A percentile compares a stretch with the other conserved stretches of the same genome.
These are phyloP conservation scores for Nepenthes alata DNA, from an alignment of 179 eudicot genomes.

Conservation along the genomic window DNA sequence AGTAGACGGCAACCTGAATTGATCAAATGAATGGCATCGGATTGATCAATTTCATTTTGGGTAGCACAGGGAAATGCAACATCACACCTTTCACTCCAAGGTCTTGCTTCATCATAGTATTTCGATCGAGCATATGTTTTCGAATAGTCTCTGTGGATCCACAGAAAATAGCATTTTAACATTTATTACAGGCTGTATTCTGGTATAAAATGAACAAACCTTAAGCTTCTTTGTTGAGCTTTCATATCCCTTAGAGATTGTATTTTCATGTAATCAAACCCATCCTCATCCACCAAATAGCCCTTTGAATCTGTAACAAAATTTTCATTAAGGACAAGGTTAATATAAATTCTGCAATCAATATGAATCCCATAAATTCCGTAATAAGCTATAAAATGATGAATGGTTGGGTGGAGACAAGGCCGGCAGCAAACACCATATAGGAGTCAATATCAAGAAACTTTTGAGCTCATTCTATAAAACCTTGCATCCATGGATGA, in stretches of 20 bases:
- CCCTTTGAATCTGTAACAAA: slow-evolving; percentile 68
- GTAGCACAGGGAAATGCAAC: slow-evolving; percentile 95
- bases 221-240: slow-evolving; percentile 78
- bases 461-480: too few species aligned
- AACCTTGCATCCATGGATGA: too few species aligned
- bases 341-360: too few species aligned
- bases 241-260: slow-evolving; percentile 68
- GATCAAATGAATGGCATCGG: slow-evolving; percentile 88
- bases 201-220: slow-evolving; percentile 27
- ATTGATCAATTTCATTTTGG: slow-evolving; percentile 88
- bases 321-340: too few species aligned
- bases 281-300: slow-evolving; percentile 90
- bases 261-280: slow-evolving; percentile 75
- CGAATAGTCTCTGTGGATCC: slow-evolving; percentile 74
- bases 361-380: too few species aligned
- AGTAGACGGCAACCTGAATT: slow-evolving; percentile 87
- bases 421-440: too few species aligned
- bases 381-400: too few species aligned
- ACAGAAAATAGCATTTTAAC: slow-evolving; percentile 10
- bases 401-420: too few species aligned
- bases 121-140: slow-evolving; percentile 94
- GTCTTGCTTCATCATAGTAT: slow-evolving; percentile 91
- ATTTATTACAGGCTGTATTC: slow-evolving; percentile 9
- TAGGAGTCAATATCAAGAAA: too few species aligned
- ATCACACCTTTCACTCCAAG: slow-evolving; percentile 97